Base-by-base conservation (phyloP, 2,329 filamentous ascomycete genomes). In the Fusarium udum region DNA sequence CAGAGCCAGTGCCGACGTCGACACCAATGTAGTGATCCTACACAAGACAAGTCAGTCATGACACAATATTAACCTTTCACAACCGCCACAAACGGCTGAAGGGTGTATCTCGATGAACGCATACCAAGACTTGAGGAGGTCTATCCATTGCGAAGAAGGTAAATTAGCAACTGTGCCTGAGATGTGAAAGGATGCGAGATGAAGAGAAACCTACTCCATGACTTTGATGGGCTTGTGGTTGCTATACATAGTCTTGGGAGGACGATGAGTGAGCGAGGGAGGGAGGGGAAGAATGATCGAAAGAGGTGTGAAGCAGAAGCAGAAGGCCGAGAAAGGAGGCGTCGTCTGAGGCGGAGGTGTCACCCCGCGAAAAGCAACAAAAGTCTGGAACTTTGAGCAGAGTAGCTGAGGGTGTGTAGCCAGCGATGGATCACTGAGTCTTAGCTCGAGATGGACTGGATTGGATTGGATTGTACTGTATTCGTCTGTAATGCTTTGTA, bases 1-100 rank as follows among this genome's bases (percentile, higher is more conserved):
- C 96, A 81, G 94, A 97, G 63, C 96, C 96, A 26, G 96, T 99
- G 59, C 96, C 96, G 57, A 99, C 95, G 84, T 99, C 96, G 77
- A 99, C 94, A 69, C 95, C 95, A 79, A 98, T 89, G 79, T 88
- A 91, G 77, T 91, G 87, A 69, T 90, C 87, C 83, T 90, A 69
- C 3, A 36, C 28, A 43, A 48, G 49, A 34, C 36, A 46, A 58
- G 52, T 78, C 49, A 78, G 75, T 43, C 61, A 37, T 57, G 51
- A 31, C 20, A 55, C 34, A 31, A 55, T 14, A 36, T 16, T 39
- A 16, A 51, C 16, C n/a, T 55, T 28, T 36, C 40, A 34, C 59
- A 18, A 46, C 51, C 65, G 45, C 55, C 43, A 57, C 46, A 40
- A 59, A 68, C 61, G 64, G 69, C n/a, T 46, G 37, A 24, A 49